phyloP scores from a whole-genome alignment of 176 grass and related monocot genomes.

The Aegilops umbellulata region DNA sequence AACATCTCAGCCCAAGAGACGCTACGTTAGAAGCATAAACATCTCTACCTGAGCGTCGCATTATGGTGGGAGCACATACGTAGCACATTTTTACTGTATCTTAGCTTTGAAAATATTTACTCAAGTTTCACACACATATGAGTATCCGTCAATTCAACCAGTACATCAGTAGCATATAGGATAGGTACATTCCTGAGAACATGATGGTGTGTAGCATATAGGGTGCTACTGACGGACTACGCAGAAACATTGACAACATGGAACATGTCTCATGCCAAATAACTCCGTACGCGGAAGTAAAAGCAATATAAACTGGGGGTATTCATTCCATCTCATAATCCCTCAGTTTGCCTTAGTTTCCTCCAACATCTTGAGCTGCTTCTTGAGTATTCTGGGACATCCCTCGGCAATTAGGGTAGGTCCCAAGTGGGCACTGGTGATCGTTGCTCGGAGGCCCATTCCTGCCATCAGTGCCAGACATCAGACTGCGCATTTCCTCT shows the following conservation, averaged over 20 bases:
- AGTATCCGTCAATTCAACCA: too few relatives aligned
- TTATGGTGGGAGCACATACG: too few relatives aligned
- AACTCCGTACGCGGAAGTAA: background rate
- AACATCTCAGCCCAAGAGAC: too few relatives aligned
- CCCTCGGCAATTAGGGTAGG: constrained; percentile 38
- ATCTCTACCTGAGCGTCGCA: too few relatives aligned
- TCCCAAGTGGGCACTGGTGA: constrained; percentile 40
- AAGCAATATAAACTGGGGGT: background rate
- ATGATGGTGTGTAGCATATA: background rate
- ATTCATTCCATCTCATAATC: background rate
- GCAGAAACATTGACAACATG: background rate
- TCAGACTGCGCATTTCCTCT: constrained; percentile 1
- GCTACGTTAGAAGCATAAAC: too few relatives aligned
- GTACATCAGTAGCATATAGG: too few relatives aligned
- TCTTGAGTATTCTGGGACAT: background rate
- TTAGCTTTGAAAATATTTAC: too few relatives aligned
- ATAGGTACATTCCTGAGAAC: background rate
- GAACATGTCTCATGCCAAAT: background rate
- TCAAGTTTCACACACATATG: too few relatives aligned
- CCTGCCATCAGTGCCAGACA: constrained; percentile 21
- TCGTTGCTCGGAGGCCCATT: constrained; percentile 39
- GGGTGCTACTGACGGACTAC: too few relatives aligned
- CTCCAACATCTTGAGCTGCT: background rate
- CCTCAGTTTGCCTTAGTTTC: background rate
- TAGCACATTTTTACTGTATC: too few relatives aligned